Evolutionary conservation across 768 basidiomycete species (phyloP).

Genomic region (Boletus barrowsii): DNA sequence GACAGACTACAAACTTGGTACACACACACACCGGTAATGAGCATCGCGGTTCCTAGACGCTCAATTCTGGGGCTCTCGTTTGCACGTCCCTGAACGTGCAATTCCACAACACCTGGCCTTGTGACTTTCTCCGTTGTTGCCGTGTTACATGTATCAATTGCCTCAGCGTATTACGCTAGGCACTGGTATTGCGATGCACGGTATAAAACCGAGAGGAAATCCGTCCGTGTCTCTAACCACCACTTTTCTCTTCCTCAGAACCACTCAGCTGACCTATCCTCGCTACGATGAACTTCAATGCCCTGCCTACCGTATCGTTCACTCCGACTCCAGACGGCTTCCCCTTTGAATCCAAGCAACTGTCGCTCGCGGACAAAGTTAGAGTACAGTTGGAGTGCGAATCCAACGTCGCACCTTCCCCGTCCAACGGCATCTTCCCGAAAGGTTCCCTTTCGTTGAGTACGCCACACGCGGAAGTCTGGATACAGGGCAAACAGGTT

Average conservation of each 20-base stretch:
- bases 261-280: background rate
- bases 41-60: slow-evolving; percentile 15
- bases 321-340: slow-evolving; percentile 36
- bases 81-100: slow-evolving; percentile 15
- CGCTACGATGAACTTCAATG: slow-evolving; percentile 24
- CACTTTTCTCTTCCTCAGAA: background rate
- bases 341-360: slow-evolving; percentile 36
- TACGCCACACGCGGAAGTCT: slow-evolving; percentile 44
- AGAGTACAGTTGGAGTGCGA: slow-evolving; percentile 34
- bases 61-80: slow-evolving; percentile 17
- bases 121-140: slow-evolving; percentile 13
- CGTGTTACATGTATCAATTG: slow-evolving; percentile 4
- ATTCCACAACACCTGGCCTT: slow-evolving; percentile 14
- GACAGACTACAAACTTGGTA: slow-evolving; percentile 7
- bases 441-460: slow-evolving; percentile 38
- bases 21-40: slow-evolving; percentile 2
- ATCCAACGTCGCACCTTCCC: slow-evolving; percentile 23
- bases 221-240: background rate
- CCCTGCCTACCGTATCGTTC: slow-evolving; percentile 33
- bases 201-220: slow-evolving; percentile 21
- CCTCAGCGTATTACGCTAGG: slow-evolving; percentile 4
- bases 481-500: slow-evolving; percentile 43
- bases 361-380: slow-evolving; percentile 31
- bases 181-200: slow-evolving; percentile 1
- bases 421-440: slow-evolving; percentile 44